Base-by-base conservation (phyloP, 2,329 filamentous ascomycete species). In the Lasiodiplodia sp. region DNA sequence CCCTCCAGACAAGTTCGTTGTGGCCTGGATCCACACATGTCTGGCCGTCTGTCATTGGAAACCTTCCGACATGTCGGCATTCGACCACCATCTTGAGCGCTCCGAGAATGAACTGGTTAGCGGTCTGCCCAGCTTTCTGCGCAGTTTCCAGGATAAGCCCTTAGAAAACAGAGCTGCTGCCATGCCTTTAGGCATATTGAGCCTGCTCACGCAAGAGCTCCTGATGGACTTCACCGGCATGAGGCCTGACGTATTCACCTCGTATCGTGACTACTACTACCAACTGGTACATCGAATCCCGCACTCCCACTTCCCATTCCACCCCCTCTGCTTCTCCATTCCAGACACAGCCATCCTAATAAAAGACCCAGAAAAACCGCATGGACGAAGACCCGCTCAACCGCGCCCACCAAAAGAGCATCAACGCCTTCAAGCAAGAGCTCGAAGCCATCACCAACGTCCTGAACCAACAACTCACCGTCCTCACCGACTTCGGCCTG, bases 311-410 rank as follows among this genome's bases (percentile, higher is more conserved):
- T 18, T 18, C 40, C 40, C 40, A 18, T 47, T 18, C 40, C 40
- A 44, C 40, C 40, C 16, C 16, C 14, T 44, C 40, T 18, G 14
- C 16, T 2, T 44, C 40, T 6, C 40, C 18, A 0, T n/a, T 3
- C 7, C 16, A 21, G 18, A 7, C 44, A 3, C 40, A 47, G 7
- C 44, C 18, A 10, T 21, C 44, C 44, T 47, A n/a, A 47, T n/a
- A 47, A n/a, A 47, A 21, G 18, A 47, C 60, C 8, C 31, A 65
- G 60, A 57, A 56, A 37, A 52, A 53, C 21, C 38, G 55, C 64
- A 34, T 67, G 44, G 64, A 67, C 38, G 64, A 67, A 47, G 64
- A 67, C 44, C 64, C 64, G 21, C 55, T 57, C 64, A 58, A 67
- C 64, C 47, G 64, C 28, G 51, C 34, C 4, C 64, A 67, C 37